These are phyloP conservation scores for Epithele typhae DNA, from an alignment of 768 basidiomycete genomes.

Conservation along the genomic window DNA sequence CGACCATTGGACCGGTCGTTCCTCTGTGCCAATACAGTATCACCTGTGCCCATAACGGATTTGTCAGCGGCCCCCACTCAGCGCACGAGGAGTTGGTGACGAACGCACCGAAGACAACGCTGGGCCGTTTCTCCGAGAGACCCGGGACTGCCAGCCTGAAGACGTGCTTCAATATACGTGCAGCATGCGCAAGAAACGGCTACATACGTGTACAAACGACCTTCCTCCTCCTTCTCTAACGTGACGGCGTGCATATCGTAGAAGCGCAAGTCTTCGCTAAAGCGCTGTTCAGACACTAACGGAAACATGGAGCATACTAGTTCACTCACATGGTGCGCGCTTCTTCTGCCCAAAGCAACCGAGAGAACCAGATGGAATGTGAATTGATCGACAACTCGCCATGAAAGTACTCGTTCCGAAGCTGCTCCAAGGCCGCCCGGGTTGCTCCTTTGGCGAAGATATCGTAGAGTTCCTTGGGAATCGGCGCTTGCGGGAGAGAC, in stretches of 20 bases:
- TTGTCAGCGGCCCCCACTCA: conserved; percentile 38
- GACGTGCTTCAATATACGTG: background rate
- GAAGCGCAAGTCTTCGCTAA: conserved; percentile 31
- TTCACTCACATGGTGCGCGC: no score
- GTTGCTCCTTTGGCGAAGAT: no score
- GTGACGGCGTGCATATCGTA: conserved; percentile 16
- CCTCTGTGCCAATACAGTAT: no score
- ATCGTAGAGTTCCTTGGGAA: conserved; percentile 11
- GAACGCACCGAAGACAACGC: conserved; percentile 3
- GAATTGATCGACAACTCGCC: no score
- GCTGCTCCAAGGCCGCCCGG: no score
- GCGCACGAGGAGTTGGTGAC: conserved; percentile 39
- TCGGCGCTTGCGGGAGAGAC: conserved; percentile 8
- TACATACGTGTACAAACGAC: conserved; percentile 13
- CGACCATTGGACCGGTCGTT: no score
- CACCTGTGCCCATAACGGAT: no score
- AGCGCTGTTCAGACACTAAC: background rate
- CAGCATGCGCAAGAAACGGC: background rate
- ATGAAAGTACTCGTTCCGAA: no score
- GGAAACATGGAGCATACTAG: no score
- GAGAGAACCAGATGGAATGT: no score
- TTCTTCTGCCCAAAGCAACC: no score
- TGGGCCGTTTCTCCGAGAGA: conserved; percentile 16
- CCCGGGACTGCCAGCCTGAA: conserved; percentile 12
- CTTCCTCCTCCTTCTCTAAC: conserved; percentile 2